Evolutionary conservation across 768 basidiomycete species (phyloP).

Genomic region (Lanmaoa rubissima): DNA sequence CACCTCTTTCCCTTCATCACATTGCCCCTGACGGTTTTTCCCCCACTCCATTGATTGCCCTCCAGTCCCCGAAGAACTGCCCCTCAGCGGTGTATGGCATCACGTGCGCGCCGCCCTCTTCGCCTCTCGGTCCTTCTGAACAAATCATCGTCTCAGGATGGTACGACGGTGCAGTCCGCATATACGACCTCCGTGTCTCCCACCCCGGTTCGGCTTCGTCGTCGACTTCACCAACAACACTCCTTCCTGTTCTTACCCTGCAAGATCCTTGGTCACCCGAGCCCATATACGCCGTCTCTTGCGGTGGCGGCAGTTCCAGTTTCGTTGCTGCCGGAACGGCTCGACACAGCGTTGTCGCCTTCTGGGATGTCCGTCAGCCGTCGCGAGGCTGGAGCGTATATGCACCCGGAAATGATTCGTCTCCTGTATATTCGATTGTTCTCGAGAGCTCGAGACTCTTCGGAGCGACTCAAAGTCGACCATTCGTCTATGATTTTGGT

Average conservation of each 20-base stretch:
- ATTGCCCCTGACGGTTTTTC: conserved; percentile 49
- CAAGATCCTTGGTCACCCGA: conserved; percentile 68
- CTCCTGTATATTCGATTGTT: conserved; percentile 72
- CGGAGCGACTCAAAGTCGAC: conserved; percentile 72
- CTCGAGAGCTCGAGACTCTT: conserved; percentile 79
- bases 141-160: conserved; percentile 76
- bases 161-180: conserved; percentile 73
- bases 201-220: conserved; percentile 2
- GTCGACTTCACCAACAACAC: conserved; percentile 31
- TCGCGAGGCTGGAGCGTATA: conserved; percentile 72
- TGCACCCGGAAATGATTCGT: conserved; percentile 74
- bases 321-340: conserved; percentile 77
- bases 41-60: conserved; percentile 44
- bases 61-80: conserved; percentile 38
- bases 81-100: conserved; percentile 73
- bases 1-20: conserved; percentile 56
- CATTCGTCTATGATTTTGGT: conserved; percentile 81
- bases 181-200: conserved; percentile 69
- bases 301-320: conserved; percentile 65
- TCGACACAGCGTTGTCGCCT: conserved; percentile 71
- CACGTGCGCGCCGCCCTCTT: conserved; percentile 54
- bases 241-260: conserved; percentile 59
- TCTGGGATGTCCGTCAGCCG: conserved; percentile 77
- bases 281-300: conserved; percentile 73
- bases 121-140: conserved; percentile 68